Percentiles rank a stretch among this genome's conserved stretches.
Evolutionary conservation across 805 yeast species (phyloP).

Genomic region (Saccharomyces eubayanus): DNA sequence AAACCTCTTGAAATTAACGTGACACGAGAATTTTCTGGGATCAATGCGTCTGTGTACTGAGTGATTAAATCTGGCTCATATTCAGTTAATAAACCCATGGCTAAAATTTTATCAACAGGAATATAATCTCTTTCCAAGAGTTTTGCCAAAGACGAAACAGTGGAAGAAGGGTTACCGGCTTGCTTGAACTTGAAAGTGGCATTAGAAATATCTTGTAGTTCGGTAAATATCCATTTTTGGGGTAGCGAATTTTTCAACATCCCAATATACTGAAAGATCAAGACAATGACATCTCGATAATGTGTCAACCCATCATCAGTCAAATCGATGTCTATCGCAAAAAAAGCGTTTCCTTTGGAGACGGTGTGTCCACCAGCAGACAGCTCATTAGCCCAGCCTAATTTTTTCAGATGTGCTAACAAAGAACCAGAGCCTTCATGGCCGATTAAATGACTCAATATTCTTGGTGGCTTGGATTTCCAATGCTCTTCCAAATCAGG

Average conservation of each 20-base stretch:
- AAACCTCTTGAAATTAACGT: constrained; percentile 46
- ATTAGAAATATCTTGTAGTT: constrained; percentile 57
- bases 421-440: constrained; percentile 90
- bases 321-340: constrained; percentile 64
- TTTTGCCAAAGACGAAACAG: constrained; percentile 63
- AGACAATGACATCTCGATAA: constrained; percentile 51
- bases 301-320: constrained; percentile 63
- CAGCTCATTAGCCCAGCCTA: constrained; percentile 74
- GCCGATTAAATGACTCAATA: constrained; percentile 76
- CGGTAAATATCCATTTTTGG: constrained; percentile 73
- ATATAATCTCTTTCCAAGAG: constrained; percentile 48
- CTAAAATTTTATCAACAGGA: constrained; percentile 59
- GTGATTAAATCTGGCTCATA: constrained; percentile 49
- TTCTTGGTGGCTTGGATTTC: constrained; percentile 61
- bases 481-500: constrained; percentile 70
- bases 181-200: constrained; percentile 74
- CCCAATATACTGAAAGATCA: constrained; percentile 65
- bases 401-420: constrained; percentile 54
- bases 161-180: constrained; percentile 59
- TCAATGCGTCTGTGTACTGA: constrained; percentile 42
- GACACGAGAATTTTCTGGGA: constrained; percentile 52
- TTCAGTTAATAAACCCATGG: constrained; percentile 46
- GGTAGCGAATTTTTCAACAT: constrained; percentile 53
- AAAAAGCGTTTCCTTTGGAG: constrained; percentile 58
- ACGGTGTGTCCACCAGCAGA: constrained; percentile 64